phyloP scores from a whole-genome alignment of 345 rosid species.

The Theobroma cacao region DNA sequence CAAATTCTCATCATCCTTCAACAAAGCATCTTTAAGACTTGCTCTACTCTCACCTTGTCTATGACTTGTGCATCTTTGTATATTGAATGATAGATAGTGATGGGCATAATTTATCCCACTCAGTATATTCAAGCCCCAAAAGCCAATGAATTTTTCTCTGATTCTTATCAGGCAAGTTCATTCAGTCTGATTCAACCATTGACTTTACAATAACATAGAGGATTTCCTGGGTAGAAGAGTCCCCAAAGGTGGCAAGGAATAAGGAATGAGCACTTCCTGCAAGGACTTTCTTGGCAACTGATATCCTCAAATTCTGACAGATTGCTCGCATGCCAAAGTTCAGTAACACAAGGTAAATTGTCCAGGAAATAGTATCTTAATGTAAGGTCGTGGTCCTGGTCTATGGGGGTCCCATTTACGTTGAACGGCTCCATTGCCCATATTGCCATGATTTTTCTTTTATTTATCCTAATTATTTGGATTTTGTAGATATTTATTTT shows the following conservation, averaged over 20 bases:
- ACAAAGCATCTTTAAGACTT: background rate
- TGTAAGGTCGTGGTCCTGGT: background rate
- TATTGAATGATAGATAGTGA: background rate
- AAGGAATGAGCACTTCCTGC: too few relatives aligned
- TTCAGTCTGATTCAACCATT: too few relatives aligned
- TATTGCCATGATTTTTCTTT: background rate
- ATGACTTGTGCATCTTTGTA: too few relatives aligned
- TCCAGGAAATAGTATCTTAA: background rate
- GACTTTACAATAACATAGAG: too few relatives aligned
- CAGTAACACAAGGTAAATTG: background rate
- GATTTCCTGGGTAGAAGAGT: too few relatives aligned
- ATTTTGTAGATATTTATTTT: too few relatives aligned
- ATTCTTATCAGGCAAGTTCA: background rate
- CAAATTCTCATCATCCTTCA: background rate
- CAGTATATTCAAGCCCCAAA: too few relatives aligned
- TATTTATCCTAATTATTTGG: too few relatives aligned
- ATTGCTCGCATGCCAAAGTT: background rate
- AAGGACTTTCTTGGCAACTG: too few relatives aligned
- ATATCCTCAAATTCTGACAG: too few relatives aligned
- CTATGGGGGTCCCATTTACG: background rate
- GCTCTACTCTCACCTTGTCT: too few relatives aligned
- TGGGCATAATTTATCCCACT: background rate
- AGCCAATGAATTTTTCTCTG: background rate
- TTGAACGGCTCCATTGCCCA: background rate
- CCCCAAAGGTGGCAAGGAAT: too few relatives aligned